These are phyloP conservation scores for Penicillium frequentans DNA, from an alignment of 2,329 filamentous ascomycete species.

Conservation along the genomic window DNA sequence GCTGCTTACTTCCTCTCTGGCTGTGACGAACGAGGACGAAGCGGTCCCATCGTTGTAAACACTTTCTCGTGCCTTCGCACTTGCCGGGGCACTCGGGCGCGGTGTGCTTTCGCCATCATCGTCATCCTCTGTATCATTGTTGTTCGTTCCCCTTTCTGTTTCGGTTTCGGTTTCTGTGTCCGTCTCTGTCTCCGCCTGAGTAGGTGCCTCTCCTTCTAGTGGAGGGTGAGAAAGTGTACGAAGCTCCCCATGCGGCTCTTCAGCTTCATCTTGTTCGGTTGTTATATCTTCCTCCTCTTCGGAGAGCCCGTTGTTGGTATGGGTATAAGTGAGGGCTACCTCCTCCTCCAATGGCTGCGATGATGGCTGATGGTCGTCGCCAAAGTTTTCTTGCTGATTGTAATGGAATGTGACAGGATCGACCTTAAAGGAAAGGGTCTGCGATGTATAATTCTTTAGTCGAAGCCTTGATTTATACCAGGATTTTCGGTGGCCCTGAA, in stretches of 20 bases:
- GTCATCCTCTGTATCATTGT: not conserved
- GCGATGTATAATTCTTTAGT: conserved; percentile 48
- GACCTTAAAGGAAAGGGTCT: conserved; percentile 53
- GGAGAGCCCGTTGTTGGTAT: conserved; percentile 11
- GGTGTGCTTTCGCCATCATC: conserved; percentile 16
- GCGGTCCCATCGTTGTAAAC: conserved; percentile 17
- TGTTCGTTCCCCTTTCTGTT: not conserved
- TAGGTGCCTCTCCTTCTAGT: conserved; percentile 14
- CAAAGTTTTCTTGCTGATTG: conserved; percentile 33
- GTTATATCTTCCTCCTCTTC: conserved; percentile 10
- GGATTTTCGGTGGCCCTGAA: conserved; percentile 61
- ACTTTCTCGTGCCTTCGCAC: conserved; percentile 2
- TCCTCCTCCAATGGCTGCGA: conserved; percentile 15
- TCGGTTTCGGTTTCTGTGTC: conserved; percentile 1
- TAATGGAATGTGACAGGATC: conserved; percentile 46
- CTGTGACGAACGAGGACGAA: conserved; percentile 33
- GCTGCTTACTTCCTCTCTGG: conserved; percentile 25
- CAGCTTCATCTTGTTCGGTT: conserved; percentile 11
- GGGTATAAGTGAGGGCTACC: conserved; percentile 15
- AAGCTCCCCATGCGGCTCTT: conserved; percentile 18
- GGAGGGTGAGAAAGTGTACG: conserved; percentile 26
- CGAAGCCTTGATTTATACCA: conserved; percentile 57
- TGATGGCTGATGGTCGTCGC: conserved; percentile 22
- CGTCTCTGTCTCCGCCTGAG: not conserved
- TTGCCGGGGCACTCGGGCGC: conserved; percentile 5